These are phyloP conservation scores for Hypoxylon fragiforme DNA, from an alignment of 495 filamentous ascomycete species.

Conservation along the genomic window DNA sequence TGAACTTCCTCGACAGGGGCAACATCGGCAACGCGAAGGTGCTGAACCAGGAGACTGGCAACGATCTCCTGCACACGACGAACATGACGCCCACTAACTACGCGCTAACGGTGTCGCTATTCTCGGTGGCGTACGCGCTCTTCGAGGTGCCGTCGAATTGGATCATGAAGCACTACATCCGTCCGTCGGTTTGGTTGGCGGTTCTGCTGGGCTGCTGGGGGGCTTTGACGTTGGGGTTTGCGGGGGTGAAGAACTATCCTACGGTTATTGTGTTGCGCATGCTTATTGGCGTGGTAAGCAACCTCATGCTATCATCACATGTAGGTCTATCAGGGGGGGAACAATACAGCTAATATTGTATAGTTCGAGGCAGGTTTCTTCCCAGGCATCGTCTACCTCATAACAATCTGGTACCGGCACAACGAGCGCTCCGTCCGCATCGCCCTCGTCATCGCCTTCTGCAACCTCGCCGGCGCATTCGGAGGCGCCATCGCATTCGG, in stretches of 20 bases:
- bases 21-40: slow-evolving; percentile 89
- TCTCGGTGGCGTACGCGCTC: slow-evolving; percentile 59
- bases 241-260: slow-evolving; percentile 26
- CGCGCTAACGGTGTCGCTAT: slow-evolving; percentile 65
- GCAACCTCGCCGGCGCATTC: slow-evolving; percentile 52
- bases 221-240: slow-evolving; percentile 29
- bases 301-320: not conserved
- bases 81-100: slow-evolving; percentile 26
- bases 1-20: slow-evolving; percentile 80
- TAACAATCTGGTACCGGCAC: slow-evolving; percentile 54
- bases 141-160: slow-evolving; percentile 31
- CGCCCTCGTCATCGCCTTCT: slow-evolving; percentile 52
- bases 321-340: too few species aligned
- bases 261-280: slow-evolving; percentile 26
- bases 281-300: slow-evolving; percentile 30
- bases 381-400: slow-evolving; percentile 50
- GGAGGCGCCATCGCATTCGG: slow-evolving; percentile 48
- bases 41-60: slow-evolving; percentile 26
- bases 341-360: slow-evolving; percentile 1
- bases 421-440: slow-evolving; percentile 52
- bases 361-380: slow-evolving; percentile 49
- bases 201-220: slow-evolving; percentile 27
- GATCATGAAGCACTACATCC: slow-evolving; percentile 30
- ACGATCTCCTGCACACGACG: slow-evolving; percentile 25
- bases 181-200: slow-evolving; percentile 26